These are phyloP conservation scores for Suillus subaureus DNA, from an alignment of 768 basidiomycete species.

Conservation along the genomic window DNA sequence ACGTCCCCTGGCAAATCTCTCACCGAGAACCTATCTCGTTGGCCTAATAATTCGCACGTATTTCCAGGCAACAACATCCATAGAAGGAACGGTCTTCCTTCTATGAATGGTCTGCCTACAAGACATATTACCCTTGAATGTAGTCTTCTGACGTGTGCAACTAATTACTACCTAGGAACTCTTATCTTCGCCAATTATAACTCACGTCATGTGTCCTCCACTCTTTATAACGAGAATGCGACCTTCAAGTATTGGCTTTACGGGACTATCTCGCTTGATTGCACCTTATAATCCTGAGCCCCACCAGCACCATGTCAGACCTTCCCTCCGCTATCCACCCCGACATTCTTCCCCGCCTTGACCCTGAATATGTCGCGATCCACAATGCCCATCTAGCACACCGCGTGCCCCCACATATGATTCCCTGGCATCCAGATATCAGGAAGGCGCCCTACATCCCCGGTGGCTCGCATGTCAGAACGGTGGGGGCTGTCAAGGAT, in stretches of 20 bases:
- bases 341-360: constrained; percentile 54
- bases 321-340: constrained; percentile 58
- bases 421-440: constrained; percentile 61
- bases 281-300: background rate
- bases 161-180: background rate
- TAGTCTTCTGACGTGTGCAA: background rate
- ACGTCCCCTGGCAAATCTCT: background rate
- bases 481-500: constrained; percentile 57
- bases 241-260: background rate
- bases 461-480: constrained; percentile 54
- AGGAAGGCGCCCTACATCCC: constrained; percentile 54
- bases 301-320: constrained; percentile 14
- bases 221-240: background rate
- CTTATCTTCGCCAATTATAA: constrained; percentile 1
- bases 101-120: background rate
- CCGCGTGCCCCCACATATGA: constrained; percentile 50
- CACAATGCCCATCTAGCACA: constrained; percentile 51
- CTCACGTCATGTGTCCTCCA: background rate
- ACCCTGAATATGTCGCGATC: constrained; percentile 65
- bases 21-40: background rate
- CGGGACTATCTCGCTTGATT: background rate
- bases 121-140: background rate
- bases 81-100: background rate
- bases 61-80: background rate
- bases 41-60: background rate